phyloP scores from a whole-genome alignment of 208 protist species.

The Leishmania martiniquensis region DNA sequence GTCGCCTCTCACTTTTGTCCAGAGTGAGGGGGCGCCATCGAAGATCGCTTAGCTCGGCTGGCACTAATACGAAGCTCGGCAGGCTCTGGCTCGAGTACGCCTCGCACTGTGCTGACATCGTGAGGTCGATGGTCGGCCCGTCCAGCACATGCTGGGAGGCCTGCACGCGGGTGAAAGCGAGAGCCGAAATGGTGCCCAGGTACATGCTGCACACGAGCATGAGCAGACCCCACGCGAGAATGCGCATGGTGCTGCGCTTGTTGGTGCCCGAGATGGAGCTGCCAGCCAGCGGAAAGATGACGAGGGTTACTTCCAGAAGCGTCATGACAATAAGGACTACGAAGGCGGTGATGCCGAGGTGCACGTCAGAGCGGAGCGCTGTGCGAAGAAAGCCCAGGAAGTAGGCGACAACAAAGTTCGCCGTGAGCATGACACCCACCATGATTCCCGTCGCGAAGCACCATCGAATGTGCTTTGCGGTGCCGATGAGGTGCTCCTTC shows the following conservation, averaged over 20 bases:
- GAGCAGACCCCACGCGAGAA: slow-evolving; percentile 77
- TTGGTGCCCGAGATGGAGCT: slow-evolving; percentile 35
- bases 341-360: slow-evolving; percentile 62
- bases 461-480: slow-evolving; percentile 69
- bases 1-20: slow-evolving; percentile 32
- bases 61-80: slow-evolving; percentile 73
- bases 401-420: slow-evolving; percentile 81
- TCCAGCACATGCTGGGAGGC: slow-evolving; percentile 52
- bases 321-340: slow-evolving; percentile 59
- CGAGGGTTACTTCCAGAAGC: slow-evolving; percentile 67
- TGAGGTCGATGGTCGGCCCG: slow-evolving; percentile 64
- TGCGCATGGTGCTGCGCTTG: slow-evolving; percentile 69
- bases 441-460: slow-evolving; percentile 74
- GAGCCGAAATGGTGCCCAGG: slow-evolving; percentile 65
- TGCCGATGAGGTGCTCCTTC: slow-evolving; percentile 52
- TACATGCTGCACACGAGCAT: slow-evolving; percentile 65
- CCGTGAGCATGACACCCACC: slow-evolving; percentile 49
- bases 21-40: slow-evolving; percentile 83
- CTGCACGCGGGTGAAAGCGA: slow-evolving; percentile 80
- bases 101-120: slow-evolving; percentile 47
- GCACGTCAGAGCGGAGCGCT: slow-evolving; percentile 57
- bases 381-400: slow-evolving; percentile 72
- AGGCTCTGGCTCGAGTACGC: slow-evolving; percentile 35
- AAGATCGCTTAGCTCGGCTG: slow-evolving; percentile 65
- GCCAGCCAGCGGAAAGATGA: slow-evolving; percentile 70